These are phyloP conservation scores for Thelephora aurantiotincta DNA, from an alignment of 768 basidiomycete species.

Conservation along the genomic window DNA sequence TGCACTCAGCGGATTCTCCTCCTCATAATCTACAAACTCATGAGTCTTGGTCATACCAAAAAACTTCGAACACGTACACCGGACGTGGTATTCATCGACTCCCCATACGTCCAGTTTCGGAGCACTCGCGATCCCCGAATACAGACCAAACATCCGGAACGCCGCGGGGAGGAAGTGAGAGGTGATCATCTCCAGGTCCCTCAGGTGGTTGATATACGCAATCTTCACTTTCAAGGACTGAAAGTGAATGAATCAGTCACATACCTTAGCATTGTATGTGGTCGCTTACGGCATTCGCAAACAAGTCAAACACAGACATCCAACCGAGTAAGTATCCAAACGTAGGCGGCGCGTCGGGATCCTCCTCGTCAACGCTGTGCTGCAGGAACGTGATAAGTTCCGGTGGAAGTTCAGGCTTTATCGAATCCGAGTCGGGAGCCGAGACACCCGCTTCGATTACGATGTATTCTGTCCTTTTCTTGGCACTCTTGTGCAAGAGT, in stretches of 20 bases:
- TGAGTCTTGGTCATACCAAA: not conserved
- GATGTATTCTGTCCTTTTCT: slow-evolving; percentile 64
- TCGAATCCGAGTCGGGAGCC: slow-evolving; percentile 34
- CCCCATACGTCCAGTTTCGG: slow-evolving; percentile 81
- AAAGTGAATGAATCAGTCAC: not conserved
- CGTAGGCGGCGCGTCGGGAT: slow-evolving; percentile 17
- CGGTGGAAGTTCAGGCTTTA: slow-evolving; percentile 42
- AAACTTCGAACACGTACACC: slow-evolving; percentile 31
- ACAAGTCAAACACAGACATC: slow-evolving; percentile 83
- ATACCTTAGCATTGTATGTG: not conserved
- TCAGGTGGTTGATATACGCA: slow-evolving; percentile 76
- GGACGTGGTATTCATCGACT: slow-evolving; percentile 70
- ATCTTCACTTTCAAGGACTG: slow-evolving; percentile 83
- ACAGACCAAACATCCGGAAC: slow-evolving; percentile 51
- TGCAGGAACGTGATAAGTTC: slow-evolving; percentile 57
- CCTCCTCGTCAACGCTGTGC: slow-evolving; percentile 26
- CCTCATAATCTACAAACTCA: slow-evolving; percentile 40
- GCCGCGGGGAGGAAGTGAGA: slow-evolving; percentile 58
- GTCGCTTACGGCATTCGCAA: slow-evolving; percentile 61
- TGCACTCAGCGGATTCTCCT: slow-evolving; percentile 34
- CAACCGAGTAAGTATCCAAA: slow-evolving; percentile 71
- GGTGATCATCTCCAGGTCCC: slow-evolving; percentile 50
- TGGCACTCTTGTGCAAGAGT: slow-evolving; percentile 54
- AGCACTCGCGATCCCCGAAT: slow-evolving; percentile 44
- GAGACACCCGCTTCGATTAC: slow-evolving; percentile 74